Conservation (phyloP, 805 yeast species). For the Starmerella stigmatis region DNA sequence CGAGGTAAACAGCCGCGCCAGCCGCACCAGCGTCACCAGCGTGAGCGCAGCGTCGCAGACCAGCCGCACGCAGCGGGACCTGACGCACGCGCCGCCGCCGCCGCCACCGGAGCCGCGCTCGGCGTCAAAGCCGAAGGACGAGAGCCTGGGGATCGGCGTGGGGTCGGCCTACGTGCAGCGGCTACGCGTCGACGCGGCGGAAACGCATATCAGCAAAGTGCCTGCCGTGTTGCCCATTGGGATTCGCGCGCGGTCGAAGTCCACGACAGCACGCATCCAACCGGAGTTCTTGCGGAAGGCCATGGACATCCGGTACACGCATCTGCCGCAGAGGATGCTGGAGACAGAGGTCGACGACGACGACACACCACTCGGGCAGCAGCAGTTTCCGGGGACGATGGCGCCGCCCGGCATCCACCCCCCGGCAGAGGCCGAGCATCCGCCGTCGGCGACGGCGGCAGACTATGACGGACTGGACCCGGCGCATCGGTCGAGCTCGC, state of each 20-base stretch:
- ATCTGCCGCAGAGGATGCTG: conserved; percentile 47
- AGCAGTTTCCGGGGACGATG: background rate
- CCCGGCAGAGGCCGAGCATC: background rate
- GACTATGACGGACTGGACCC: conserved; percentile 5
- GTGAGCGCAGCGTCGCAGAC: background rate
- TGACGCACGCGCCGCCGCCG: background rate
- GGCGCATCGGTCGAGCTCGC: conserved; percentile 18
- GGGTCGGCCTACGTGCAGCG: conserved; percentile 29
- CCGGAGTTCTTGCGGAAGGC: conserved; percentile 29
- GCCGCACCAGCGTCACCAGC: background rate
- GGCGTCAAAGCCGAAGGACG: conserved; percentile 6
- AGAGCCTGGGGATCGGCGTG: conserved; percentile 24
- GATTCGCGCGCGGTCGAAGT: conserved; percentile 13
- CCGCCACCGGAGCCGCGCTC: background rate
- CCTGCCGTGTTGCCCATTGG: conserved; percentile 26
- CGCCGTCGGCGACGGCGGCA: background rate
- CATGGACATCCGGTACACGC: conserved; percentile 33
- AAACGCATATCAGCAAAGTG: conserved; percentile 23
- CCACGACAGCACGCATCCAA: conserved; percentile 21
- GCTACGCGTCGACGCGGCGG: conserved; percentile 27
- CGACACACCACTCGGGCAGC: conserved; percentile 28
- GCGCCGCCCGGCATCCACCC: conserved; percentile 6
- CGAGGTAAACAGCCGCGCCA: background rate
- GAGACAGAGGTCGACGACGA: conserved; percentile 69
- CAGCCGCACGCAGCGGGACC: conserved; percentile 4